phyloP scores from a whole-genome alignment of 441 rosid genomes.

The Euphorbia corollata region DNA sequence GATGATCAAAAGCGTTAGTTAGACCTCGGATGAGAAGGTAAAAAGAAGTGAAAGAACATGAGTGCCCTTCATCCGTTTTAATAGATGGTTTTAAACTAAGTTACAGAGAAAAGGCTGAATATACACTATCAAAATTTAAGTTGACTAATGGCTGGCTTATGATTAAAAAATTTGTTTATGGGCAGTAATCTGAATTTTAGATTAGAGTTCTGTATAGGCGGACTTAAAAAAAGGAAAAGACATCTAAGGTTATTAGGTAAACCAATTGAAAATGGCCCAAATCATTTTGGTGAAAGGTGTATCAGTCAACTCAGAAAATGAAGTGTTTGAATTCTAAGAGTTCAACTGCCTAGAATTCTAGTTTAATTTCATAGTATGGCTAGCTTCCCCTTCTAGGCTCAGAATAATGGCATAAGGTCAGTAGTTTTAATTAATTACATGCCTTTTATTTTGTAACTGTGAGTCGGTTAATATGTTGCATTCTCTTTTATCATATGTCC shows the following conservation, averaged over 20 bases:
- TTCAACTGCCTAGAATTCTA: neutral
- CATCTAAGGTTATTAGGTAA: neutral
- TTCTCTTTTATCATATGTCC: slow-evolving; percentile 10
- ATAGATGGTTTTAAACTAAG: neutral
- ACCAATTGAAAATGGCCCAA: neutral
- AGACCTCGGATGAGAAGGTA: neutral
- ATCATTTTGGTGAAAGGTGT: neutral
- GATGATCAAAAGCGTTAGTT: neutral
- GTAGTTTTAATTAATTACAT: neutral
- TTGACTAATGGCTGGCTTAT: neutral
- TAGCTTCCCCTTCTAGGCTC: neutral
- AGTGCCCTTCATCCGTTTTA: neutral
- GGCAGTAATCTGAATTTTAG: neutral
- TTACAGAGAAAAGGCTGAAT: neutral
- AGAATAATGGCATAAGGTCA: neutral
- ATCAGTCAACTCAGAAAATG: neutral
- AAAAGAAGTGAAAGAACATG: neutral
- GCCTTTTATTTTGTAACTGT: slow-evolving; percentile 7
- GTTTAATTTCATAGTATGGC: neutral
- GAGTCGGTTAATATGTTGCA: neutral
- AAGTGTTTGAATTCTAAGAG: neutral
- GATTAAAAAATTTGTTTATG: neutral
- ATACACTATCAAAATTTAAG: neutral
- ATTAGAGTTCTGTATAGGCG: neutral
- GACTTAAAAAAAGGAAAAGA: neutral